Conservation (phyloP, 257 asterid species). For the Petrea volubilis region DNA sequence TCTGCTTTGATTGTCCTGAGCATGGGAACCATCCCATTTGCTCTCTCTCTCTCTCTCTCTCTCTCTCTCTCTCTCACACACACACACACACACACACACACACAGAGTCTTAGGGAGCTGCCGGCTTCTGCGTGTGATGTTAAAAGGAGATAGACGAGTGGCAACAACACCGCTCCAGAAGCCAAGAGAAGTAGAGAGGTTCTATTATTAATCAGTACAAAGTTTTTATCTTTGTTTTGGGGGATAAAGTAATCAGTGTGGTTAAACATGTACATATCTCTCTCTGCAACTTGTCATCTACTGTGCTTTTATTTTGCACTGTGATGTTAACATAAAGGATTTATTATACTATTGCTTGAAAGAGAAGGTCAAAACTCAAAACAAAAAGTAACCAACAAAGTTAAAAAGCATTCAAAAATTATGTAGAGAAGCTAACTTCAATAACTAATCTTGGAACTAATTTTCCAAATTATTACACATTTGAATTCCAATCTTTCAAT, state of each 20-base stretch:
- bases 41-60: conserved; percentile 30
- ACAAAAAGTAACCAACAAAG: background rate
- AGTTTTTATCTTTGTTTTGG: background rate
- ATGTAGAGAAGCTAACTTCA: too few species aligned
- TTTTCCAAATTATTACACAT: too few species aligned
- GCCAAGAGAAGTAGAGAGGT: background rate
- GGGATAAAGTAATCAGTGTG: conserved; percentile 9
- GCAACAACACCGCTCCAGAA: conserved; percentile 21
- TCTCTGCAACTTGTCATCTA: conserved; percentile 2
- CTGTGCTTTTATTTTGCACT: background rate
- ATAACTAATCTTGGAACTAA: background rate
- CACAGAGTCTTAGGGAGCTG: background rate
- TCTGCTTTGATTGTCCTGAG: conserved; percentile 57
- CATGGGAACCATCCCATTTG: conserved; percentile 81
- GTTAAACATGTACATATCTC: conserved; percentile 7
- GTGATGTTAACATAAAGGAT: background rate
- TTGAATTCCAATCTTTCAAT: too few species aligned
- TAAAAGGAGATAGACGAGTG: conserved; percentile 20
- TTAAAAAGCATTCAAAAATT: too few species aligned
- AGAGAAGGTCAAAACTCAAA: background rate
- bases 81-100: conserved; percentile 11
- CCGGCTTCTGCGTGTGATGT: conserved; percentile 2
- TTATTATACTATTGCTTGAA: background rate
- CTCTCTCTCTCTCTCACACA: conserved; percentile 24
- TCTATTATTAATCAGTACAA: background rate